phyloP scores from a whole-genome alignment of 177 flowering plant species.

The Vitis hybrid region DNA sequence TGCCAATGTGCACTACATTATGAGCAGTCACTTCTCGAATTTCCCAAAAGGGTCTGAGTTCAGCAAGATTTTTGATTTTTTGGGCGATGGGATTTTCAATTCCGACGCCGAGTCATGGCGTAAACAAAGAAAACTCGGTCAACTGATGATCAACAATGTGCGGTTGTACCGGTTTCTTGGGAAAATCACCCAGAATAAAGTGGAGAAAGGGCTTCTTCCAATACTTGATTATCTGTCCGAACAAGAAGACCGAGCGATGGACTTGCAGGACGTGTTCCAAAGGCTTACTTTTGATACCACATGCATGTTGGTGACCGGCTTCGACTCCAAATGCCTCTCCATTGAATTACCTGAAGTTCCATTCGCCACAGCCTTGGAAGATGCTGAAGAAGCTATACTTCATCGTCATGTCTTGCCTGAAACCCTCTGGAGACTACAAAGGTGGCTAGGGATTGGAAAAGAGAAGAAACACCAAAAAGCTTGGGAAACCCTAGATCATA shows the following conservation, averaged over 20 bases:
- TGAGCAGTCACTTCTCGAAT: conserved; percentile 25
- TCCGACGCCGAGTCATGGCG: conserved; percentile 31
- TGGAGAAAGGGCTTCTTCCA: conserved; percentile 25
- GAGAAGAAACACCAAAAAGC: conserved; percentile 29
- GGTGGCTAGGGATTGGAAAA: conserved; percentile 27
- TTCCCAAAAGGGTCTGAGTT: conserved; percentile 30
- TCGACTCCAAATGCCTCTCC: conserved; percentile 24
- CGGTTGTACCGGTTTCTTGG: conserved; percentile 6
- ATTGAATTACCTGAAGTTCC: conserved; percentile 15
- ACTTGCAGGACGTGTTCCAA: conserved; percentile 34
- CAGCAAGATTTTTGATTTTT: conserved; percentile 15
- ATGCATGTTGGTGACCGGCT: conserved; percentile 19
- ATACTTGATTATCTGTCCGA: conserved; percentile 15
- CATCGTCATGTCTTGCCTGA: conserved; percentile 22
- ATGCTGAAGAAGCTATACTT: conserved; percentile 20
- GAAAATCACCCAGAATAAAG: neutral
- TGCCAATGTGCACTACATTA: conserved; percentile 25
- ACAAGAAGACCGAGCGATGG: conserved; percentile 11
- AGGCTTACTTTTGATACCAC: conserved; percentile 34
- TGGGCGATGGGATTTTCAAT: conserved; percentile 34
- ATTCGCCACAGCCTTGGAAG: conserved; percentile 23
- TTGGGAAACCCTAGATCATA: conserved; percentile 12
- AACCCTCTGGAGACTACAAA: conserved; percentile 26
- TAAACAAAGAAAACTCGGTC: conserved; percentile 20
- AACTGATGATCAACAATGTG: neutral